phyloP scores from a whole-genome alignment of 257 asterid genomes.

The Scutellaria baicalensis region DNA sequence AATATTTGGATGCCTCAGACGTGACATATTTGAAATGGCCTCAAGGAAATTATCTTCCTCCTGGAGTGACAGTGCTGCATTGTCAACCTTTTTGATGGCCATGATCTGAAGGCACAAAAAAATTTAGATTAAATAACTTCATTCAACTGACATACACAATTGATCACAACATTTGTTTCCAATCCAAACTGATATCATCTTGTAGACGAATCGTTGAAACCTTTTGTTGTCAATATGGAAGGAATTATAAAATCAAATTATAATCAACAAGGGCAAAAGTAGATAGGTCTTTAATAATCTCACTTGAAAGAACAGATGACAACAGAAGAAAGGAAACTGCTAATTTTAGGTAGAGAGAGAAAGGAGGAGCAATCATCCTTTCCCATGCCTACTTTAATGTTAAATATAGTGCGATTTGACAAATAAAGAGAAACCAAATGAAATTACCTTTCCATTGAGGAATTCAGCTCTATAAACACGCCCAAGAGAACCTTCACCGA shows the following conservation, averaged over 20 bases:
- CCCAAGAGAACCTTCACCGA: conserved; percentile 98
- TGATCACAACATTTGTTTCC: background rate
- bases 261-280: background rate
- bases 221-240: background rate
- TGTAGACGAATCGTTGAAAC: background rate
- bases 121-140: background rate
- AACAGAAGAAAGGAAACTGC: background rate
- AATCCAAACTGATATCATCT: background rate
- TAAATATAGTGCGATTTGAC: background rate
- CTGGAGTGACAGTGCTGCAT: conserved; percentile 79
- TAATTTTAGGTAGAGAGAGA: background rate
- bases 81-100: conserved; percentile 87
- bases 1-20: conserved; percentile 83
- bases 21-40: conserved; percentile 87
- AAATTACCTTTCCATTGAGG: conserved; percentile 77
- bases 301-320: background rate
- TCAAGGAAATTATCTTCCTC: conserved; percentile 93
- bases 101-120: conserved; percentile 39
- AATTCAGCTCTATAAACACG: conserved; percentile 93
- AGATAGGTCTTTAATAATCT: background rate
- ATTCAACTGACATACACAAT: background rate
- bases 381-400: background rate
- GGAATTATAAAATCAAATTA: background rate
- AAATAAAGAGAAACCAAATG: conserved; percentile 9
- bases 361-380: background rate